phyloP scores from a whole-genome alignment of 1,284 basidiomycete genomes.

The Trichosporon inkin region DNA sequence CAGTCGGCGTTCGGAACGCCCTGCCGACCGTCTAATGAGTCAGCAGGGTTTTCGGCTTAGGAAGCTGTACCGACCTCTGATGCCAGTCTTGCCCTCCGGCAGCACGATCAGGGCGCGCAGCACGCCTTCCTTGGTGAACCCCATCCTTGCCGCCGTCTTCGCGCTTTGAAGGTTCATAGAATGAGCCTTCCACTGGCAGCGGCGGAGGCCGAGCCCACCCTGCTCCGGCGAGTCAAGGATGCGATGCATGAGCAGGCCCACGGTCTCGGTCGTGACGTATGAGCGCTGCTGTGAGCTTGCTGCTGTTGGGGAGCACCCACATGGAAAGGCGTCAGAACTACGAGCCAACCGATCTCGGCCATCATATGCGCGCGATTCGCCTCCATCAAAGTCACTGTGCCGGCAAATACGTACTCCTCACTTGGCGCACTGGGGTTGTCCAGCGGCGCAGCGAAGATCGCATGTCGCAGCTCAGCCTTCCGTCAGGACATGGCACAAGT shows the following conservation, averaged over 20 bases:
- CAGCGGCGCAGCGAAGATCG: conserved; percentile 38
- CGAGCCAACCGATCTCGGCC: conserved; percentile 41
- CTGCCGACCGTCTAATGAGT: conserved; percentile 28
- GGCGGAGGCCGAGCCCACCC: conserved; percentile 39
- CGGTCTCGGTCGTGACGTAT: conserved; percentile 42
- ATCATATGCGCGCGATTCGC: conserved; percentile 29
- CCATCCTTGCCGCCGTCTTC: conserved; percentile 34
- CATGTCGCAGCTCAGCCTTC: conserved; percentile 23
- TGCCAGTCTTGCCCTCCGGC: conserved; percentile 31
- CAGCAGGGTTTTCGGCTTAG: background rate
- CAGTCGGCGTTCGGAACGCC: conserved; percentile 26
- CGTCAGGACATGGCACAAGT: background rate
- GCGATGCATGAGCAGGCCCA: conserved; percentile 39
- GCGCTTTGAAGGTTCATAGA: conserved; percentile 33
- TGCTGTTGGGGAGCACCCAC: conserved; percentile 16
- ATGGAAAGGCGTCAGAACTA: conserved; percentile 39
- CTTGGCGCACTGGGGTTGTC: conserved; percentile 20
- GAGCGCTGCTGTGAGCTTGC: conserved; percentile 30
- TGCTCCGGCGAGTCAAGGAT: conserved; percentile 34
- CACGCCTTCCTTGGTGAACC: conserved; percentile 36
- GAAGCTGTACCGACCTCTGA: conserved; percentile 27
- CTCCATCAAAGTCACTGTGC: conserved; percentile 35
- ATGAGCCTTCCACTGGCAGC: conserved; percentile 44
- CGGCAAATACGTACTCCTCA: conserved; percentile 39
- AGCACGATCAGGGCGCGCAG: conserved; percentile 32